These are phyloP conservation scores for Hysterangium stoloniferum DNA, from an alignment of 768 basidiomycete genomes.

Conservation along the genomic window DNA sequence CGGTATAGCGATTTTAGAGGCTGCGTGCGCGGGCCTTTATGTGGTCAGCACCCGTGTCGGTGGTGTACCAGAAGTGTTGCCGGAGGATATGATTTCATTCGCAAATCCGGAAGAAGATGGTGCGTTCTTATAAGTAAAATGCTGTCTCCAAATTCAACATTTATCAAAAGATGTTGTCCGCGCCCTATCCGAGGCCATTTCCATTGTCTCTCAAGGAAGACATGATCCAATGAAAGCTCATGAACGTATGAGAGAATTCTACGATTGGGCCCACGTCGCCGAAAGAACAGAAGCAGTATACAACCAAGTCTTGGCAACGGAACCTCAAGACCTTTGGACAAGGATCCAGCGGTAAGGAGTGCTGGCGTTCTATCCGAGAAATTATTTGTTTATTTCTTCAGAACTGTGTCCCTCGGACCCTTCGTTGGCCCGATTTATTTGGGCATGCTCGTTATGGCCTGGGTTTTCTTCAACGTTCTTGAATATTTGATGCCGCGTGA, in stretches of 20 bases:
- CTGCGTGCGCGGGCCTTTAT: conserved; percentile 89
- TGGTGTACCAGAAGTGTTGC: conserved; percentile 92
- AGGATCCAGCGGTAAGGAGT: conserved; percentile 61
- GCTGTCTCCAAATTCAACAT: not conserved
- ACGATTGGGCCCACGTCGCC: conserved; percentile 79
- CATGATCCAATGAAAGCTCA: conserved; percentile 77
- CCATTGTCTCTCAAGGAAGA: conserved; percentile 51
- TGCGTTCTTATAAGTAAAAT: conserved; percentile 29
- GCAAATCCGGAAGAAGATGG: conserved; percentile 92
- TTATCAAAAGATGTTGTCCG: conserved; percentile 63
- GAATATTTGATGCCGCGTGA: conserved; percentile 80
- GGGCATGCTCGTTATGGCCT: conserved; percentile 82
- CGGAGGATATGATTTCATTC: conserved; percentile 91
- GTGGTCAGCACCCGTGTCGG: conserved; percentile 93
- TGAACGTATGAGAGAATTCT: conserved; percentile 70
- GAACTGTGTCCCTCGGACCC: conserved; percentile 69
- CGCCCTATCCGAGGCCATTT: conserved; percentile 75
- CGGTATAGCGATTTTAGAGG: conserved; percentile 96
- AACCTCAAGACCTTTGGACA: conserved; percentile 65
- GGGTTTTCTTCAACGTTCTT: conserved; percentile 76
- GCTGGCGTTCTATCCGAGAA: not conserved
- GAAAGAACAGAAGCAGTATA: conserved; percentile 82
- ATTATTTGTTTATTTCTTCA: conserved; percentile 20
- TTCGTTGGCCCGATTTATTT: conserved; percentile 85
- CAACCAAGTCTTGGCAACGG: conserved; percentile 49